Percentiles rank a stretch among this genome's conserved stretches.
Evolutionary conservation across 345 rosid genomes (phyloP).

Genomic region (Camelina hispida): DNA sequence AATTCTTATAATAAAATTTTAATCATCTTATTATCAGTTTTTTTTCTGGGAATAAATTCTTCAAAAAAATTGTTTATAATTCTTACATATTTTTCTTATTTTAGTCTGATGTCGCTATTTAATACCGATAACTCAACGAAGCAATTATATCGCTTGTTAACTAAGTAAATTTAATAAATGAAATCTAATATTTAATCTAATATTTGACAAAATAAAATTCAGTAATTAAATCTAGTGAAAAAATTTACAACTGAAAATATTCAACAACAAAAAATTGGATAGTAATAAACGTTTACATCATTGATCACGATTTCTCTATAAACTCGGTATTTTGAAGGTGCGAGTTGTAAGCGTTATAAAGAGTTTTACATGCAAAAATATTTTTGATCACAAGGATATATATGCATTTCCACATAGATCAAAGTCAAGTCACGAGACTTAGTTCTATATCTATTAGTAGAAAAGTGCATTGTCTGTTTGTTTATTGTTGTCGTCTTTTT

Average conservation of each 20-base stretch:
- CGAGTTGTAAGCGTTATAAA: conserved; percentile 28
- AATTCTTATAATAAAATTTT: no score
- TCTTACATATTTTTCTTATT: background rate
- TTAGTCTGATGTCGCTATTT: background rate
- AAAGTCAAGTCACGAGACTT: background rate
- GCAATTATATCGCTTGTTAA: no score
- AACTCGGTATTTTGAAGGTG: conserved; percentile 3
- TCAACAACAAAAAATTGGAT: background rate
- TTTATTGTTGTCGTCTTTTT: background rate
- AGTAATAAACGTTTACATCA: conserved; percentile 9
- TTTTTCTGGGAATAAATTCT: background rate
- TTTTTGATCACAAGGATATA: background rate
- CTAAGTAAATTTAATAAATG: no score
- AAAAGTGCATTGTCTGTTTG: conserved; percentile 26
- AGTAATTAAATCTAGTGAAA: background rate
- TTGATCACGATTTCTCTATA: background rate
- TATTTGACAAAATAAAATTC: background rate
- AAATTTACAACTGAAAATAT: background rate
- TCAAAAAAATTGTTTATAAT: no score
- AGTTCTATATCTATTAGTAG: background rate
- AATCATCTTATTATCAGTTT: no score
- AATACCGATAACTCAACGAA: background rate
- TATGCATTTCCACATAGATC: conserved; percentile 21
- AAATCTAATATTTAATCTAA: no score
- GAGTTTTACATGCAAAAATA: conserved; percentile 31